Base-by-base conservation (phyloP, 352 stramenopile genomes). In the Plasmopara viticola region DNA sequence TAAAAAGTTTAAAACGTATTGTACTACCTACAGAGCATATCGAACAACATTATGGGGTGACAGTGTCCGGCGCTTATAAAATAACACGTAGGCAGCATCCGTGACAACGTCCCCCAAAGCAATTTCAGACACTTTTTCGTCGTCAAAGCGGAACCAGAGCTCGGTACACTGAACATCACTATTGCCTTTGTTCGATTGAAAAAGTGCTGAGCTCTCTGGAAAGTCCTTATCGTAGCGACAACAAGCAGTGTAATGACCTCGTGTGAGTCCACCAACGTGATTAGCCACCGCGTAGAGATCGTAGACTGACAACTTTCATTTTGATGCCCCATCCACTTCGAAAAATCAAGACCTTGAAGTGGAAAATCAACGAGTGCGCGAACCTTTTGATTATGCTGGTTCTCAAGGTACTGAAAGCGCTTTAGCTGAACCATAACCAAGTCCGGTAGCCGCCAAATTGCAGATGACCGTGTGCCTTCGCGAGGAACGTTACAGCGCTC, bases 211-310 rank as follows among this genome's bases (percentile, higher is more conserved):
- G 58, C 68, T 86, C 37, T 89, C 75, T 13, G 71, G 68, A 41
- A 85, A 86, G 34, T 86, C 70, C 12, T 51, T 44, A 56, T 94
- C 83, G 44, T 92, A 92, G 5, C 78, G 71, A 34, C 79, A 90
- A 52, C 75, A 88, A 3, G 83, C 80, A 13, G 83, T 93, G 73
- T 99, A 99, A 60, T 99, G 96, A 5, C 96, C 96, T 37, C 86
- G 85, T 2, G 91, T 93, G 8, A 99, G 74, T 0, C 87, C 90
- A 28, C 96, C 96, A 48, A 97, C 90, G 56, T 99, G 96, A 73
- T 99, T 97, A n/a, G 96, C 90, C 7, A 99, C 95, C 15, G 87
- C 94, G 58, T 98, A 98, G 25, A 99, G 68, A 61, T 98, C 95
- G 56, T 98, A 99, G 18, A 94, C 62, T 4, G 62, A 54, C 45